Conservation (phyloP, 2,329 filamentous ascomycete genomes). For the Pseudogymnoascus verrucosus region DNA sequence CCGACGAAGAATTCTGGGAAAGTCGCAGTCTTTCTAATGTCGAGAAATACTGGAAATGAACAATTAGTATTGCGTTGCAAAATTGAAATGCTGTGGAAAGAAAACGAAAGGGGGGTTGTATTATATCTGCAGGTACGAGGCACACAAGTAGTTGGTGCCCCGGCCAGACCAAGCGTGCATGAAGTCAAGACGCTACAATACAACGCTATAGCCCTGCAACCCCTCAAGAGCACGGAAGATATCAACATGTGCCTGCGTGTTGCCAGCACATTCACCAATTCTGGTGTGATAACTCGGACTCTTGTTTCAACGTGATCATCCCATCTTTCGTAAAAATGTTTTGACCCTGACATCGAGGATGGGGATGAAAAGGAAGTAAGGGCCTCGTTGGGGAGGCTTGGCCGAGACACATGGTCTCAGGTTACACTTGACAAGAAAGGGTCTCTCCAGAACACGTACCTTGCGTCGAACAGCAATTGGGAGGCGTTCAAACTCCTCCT, state of each 20-base stretch:
- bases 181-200: slow-evolving; percentile 2
- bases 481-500: slow-evolving; percentile 43
- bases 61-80: slow-evolving; percentile 6
- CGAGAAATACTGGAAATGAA: slow-evolving; percentile 56
- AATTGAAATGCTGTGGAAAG: slow-evolving; percentile 53
- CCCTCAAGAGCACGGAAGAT: neutral
- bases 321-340: neutral
- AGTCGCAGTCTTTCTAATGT: slow-evolving; percentile 63
- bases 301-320: slow-evolving; percentile 7
- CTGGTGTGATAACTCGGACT: neutral
- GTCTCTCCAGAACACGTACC: slow-evolving; percentile 31
- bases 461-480: slow-evolving; percentile 43
- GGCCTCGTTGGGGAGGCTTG: neutral
- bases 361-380: neutral
- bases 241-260: neutral
- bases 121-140: slow-evolving; percentile 11
- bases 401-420: slow-evolving; percentile 7
- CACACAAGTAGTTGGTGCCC: neutral
- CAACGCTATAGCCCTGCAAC: slow-evolving; percentile 5
- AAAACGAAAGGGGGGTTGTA: slow-evolving; percentile 2
- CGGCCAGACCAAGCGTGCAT: slow-evolving; percentile 1
- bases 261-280: neutral
- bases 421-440: neutral
- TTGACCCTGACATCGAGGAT: neutral
- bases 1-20: slow-evolving; percentile 39